A percentile compares a stretch with the other conserved stretches of the same genome.
Evolutionary conservation across 139 green algal species (phyloP).

Genomic region (Mesostigma viride): DNA sequence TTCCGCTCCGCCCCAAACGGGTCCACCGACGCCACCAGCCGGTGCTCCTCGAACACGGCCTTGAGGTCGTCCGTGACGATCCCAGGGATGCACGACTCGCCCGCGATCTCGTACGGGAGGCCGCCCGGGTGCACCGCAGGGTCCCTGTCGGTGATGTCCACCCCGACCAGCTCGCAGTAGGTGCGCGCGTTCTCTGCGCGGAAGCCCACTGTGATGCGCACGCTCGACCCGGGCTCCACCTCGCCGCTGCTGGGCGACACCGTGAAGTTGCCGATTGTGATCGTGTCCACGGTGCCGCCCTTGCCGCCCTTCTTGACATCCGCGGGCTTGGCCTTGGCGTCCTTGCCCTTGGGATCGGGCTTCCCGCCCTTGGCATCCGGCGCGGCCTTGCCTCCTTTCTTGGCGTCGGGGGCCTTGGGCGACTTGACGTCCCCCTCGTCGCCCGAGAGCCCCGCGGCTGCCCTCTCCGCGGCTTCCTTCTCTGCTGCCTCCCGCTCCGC

Average conservation of each 20-base stretch:
- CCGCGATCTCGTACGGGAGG: conserved; percentile 54
- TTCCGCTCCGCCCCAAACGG: conserved; percentile 35
- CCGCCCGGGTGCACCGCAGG: conserved; percentile 34
- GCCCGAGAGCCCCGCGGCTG: not conserved
- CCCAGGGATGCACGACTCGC: conserved; percentile 62
- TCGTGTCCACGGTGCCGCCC: conserved; percentile 14
- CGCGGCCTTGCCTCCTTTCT: not conserved
- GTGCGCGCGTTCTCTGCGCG: conserved; percentile 31
- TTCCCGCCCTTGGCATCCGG: not conserved
- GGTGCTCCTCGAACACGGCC: conserved; percentile 74
- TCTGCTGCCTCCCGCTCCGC: too few relatives aligned
- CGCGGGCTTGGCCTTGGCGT: not conserved
- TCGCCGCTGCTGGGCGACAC: conserved; percentile 40
- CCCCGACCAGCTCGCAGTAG: conserved; percentile 35
- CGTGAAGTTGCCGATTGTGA: conserved; percentile 44
- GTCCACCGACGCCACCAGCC: conserved; percentile 45
- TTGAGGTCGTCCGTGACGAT: conserved; percentile 51
- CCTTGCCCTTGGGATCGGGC: too few relatives aligned
- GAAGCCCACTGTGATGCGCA: conserved; percentile 55
- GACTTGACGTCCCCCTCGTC: not conserved
- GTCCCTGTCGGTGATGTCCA: conserved; percentile 53
- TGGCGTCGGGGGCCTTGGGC: not conserved
- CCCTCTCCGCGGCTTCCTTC: too few relatives aligned
- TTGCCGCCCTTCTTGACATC: too few relatives aligned
- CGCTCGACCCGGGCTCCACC: conserved; percentile 39